phyloP scores from a whole-genome alignment of 768 basidiomycete genomes.

The Tephrocybe sp. region DNA sequence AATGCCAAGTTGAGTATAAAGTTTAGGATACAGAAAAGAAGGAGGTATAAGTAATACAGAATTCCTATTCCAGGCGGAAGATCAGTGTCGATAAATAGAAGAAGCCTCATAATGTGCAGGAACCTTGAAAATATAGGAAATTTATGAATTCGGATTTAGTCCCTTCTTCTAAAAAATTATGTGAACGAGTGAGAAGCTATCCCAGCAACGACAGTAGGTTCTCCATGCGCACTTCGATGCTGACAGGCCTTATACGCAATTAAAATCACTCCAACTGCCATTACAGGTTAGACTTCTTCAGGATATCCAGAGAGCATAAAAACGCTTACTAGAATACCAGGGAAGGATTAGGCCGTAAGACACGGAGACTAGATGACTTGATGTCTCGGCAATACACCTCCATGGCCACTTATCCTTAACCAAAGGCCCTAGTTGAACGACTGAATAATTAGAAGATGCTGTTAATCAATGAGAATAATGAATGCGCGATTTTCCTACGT shows the following conservation, averaged over 20 bases:
- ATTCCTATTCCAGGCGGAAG: not conserved
- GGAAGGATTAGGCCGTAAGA: not conserved
- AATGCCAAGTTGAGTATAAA: not conserved
- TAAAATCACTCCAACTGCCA: not conserved
- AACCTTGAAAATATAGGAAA: not conserved
- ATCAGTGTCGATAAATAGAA: not conserved
- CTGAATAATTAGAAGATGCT: not conserved
- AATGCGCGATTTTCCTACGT: not conserved
- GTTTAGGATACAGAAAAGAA: not conserved
- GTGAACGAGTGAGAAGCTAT: too few species aligned
- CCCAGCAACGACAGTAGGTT: too few species aligned
- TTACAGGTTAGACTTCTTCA: not conserved
- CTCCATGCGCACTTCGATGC: not conserved
- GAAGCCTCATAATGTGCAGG: not conserved
- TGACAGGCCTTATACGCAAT: not conserved
- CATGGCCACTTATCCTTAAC: too few species aligned
- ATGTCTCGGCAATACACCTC: not conserved
- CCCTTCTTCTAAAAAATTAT: not conserved
- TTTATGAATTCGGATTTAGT: not conserved
- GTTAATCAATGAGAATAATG: not conserved
- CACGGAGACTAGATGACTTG: not conserved
- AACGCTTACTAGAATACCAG: not conserved
- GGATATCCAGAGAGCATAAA: not conserved
- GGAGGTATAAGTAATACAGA: not conserved
- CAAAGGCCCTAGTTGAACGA: not conserved